Conservation (phyloP, 1,284 basidiomycete species). For the Pseudozyma thailandica region DNA sequence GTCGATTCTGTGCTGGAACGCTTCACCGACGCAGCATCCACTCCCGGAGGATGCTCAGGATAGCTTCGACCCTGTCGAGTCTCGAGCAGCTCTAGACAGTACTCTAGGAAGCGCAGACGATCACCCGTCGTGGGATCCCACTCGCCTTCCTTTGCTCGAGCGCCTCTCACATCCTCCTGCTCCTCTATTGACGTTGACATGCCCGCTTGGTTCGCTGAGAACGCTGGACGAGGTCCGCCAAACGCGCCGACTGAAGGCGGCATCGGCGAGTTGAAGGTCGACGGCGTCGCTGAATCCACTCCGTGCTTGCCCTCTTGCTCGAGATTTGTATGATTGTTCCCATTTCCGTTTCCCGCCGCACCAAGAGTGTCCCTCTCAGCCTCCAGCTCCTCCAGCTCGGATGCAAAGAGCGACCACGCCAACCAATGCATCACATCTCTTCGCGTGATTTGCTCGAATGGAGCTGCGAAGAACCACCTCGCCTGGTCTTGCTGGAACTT, state of each 20-base stretch:
- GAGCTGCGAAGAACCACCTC: constrained; percentile 57
- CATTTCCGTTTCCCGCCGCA: not conserved
- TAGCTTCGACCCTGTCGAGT: constrained; percentile 59
- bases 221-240: constrained; percentile 11
- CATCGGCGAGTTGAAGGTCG: constrained; percentile 33
- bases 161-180: constrained; percentile 41
- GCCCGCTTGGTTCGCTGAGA: not conserved
- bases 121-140: constrained; percentile 50
- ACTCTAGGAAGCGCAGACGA: constrained; percentile 54
- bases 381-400: constrained; percentile 51
- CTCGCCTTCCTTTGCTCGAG: constrained; percentile 26
- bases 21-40: not conserved
- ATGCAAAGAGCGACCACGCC: constrained; percentile 61
- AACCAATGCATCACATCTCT: constrained; percentile 64
- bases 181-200: constrained; percentile 8
- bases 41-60: constrained; percentile 23
- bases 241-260: constrained; percentile 16
- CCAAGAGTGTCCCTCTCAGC: constrained; percentile 23
- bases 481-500: constrained; percentile 54
- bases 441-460: constrained; percentile 47
- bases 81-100: constrained; percentile 59
- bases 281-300: constrained; percentile 22
- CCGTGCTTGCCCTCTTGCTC: not conserved
- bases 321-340: not conserved
- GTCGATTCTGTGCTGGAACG: not conserved